A percentile compares a stretch with the other conserved stretches of the same genome.
Evolutionary conservation across 768 basidiomycete species (phyloP).

Genomic region (Lentinus tigrinus): DNA sequence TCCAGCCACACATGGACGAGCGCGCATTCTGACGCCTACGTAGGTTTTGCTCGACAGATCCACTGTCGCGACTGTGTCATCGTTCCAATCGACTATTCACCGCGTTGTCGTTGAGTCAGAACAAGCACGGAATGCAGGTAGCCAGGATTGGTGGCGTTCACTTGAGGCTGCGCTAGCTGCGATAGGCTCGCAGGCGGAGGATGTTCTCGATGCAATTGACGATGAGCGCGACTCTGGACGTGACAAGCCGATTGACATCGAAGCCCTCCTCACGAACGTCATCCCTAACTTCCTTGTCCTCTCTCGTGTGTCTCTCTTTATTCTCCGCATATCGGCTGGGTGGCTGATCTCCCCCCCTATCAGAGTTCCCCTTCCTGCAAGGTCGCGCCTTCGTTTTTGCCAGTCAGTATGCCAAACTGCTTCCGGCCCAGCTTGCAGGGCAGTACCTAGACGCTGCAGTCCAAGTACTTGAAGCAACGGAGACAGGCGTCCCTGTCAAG

Average conservation of each 20-base stretch:
- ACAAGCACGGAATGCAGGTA: slow-evolving; percentile 50
- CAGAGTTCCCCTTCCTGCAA: slow-evolving; percentile 91
- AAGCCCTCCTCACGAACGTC: slow-evolving; percentile 70
- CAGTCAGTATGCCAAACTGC: slow-evolving; percentile 76
- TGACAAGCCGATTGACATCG: slow-evolving; percentile 72
- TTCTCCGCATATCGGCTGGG: background rate
- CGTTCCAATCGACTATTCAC: slow-evolving; percentile 55
- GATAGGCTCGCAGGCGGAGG: slow-evolving; percentile 77
- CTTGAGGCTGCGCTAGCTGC: slow-evolving; percentile 84
- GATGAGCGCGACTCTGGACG: slow-evolving; percentile 68
- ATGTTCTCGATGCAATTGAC: slow-evolving; percentile 72
- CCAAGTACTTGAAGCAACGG: slow-evolving; percentile 73
- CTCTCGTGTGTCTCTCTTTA: slow-evolving; percentile 51
- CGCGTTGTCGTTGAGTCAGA: slow-evolving; percentile 59
- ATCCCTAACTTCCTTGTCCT: slow-evolving; percentile 75
- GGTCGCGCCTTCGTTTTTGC: slow-evolving; percentile 95
- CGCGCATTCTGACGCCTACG: background rate
- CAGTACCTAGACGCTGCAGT: slow-evolving; percentile 90
- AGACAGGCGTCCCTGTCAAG: slow-evolving; percentile 84
- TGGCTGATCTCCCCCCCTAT: background rate
- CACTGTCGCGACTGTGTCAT: slow-evolving; percentile 46
- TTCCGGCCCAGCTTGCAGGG: slow-evolving; percentile 69
- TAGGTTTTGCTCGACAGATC: slow-evolving; percentile 49
- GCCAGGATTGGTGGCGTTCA: slow-evolving; percentile 84
- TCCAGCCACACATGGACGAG: background rate